These are phyloP conservation scores for Parathielavia appendiculata DNA, from an alignment of 495 filamentous ascomycete genomes.

Conservation along the genomic window DNA sequence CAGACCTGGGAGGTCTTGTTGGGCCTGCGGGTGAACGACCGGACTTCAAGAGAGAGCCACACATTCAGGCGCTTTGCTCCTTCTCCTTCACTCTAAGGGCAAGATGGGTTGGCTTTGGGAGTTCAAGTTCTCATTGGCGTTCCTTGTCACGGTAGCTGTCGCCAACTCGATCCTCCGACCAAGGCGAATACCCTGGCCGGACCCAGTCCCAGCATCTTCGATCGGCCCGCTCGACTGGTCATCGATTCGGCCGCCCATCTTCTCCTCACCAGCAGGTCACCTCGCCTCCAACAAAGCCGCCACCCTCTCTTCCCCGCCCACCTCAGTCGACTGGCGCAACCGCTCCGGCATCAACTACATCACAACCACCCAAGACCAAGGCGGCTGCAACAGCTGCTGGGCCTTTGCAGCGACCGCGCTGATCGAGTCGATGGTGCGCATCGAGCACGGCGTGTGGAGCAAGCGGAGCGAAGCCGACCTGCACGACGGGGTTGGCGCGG, in stretches of 20 bases:
- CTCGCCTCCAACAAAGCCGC: neutral
- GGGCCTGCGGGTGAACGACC: too few relatives aligned
- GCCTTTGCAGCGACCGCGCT: constrained; percentile 22
- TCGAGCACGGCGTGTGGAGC: constrained; percentile 25
- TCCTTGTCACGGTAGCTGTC: neutral
- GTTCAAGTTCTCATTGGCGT: neutral
- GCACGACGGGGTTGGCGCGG: constrained; percentile 17
- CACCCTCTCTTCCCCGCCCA: neutral
- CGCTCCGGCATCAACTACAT: constrained; percentile 19
- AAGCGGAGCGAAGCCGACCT: constrained; percentile 25
- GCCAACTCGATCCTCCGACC: neutral
- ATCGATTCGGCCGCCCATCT: neutral
- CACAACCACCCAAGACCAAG: constrained; percentile 21
- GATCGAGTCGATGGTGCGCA: constrained; percentile 21
- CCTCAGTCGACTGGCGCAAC: constrained; percentile 20
- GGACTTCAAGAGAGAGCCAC: neutral
- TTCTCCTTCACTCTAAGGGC: neutral
- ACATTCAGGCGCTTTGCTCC: neutral
- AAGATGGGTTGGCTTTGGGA: neutral
- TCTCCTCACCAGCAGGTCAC: neutral
- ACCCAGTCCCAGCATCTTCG: constrained; percentile 11
- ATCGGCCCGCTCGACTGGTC: constrained; percentile 16
- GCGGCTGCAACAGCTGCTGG: constrained; percentile 24
- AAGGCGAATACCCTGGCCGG: constrained; percentile 12
- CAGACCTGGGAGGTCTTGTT: too few relatives aligned